These are phyloP conservation scores for Candida coleopterorum DNA, from an alignment of 805 yeast species.

Conservation along the genomic window DNA sequence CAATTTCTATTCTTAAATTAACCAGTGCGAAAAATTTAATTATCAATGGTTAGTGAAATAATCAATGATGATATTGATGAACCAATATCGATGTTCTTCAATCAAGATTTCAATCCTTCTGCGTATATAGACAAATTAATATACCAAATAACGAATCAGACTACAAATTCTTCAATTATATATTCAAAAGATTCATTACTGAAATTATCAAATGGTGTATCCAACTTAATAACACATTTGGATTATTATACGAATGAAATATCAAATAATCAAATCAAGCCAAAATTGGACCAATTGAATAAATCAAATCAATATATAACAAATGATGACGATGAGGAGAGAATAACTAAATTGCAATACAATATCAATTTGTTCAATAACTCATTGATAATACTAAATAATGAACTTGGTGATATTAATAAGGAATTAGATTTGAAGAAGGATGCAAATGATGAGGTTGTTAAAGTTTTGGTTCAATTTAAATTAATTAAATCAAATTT, in stretches of 20 bases:
- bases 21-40: no score
- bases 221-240: conserved; percentile 51
- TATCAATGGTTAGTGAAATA: no score
- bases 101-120: conserved; percentile 59
- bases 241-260: conserved; percentile 61
- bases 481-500: conserved; percentile 44
- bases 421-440: conserved; percentile 15
- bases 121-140: conserved; percentile 62
- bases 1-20: no score
- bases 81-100: conserved; percentile 63
- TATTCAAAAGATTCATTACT: conserved; percentile 18
- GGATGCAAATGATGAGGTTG: conserved; percentile 18
- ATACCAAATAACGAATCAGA: conserved; percentile 25
- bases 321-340: conserved; percentile 8
- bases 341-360: conserved; percentile 57
- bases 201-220: conserved; percentile 43
- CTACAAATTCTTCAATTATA: conserved; percentile 6
- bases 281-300: conserved; percentile 44
- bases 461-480: conserved; percentile 38
- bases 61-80: conserved; percentile 19
- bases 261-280: conserved; percentile 40
- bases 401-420: conserved; percentile 32
- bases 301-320: conserved; percentile 22
- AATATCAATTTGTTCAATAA: conserved; percentile 57
- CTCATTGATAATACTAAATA: conserved; percentile 52